Conservation (phyloP, 73 alveolate species). For the Tetrahymena malaccensis region DNA sequence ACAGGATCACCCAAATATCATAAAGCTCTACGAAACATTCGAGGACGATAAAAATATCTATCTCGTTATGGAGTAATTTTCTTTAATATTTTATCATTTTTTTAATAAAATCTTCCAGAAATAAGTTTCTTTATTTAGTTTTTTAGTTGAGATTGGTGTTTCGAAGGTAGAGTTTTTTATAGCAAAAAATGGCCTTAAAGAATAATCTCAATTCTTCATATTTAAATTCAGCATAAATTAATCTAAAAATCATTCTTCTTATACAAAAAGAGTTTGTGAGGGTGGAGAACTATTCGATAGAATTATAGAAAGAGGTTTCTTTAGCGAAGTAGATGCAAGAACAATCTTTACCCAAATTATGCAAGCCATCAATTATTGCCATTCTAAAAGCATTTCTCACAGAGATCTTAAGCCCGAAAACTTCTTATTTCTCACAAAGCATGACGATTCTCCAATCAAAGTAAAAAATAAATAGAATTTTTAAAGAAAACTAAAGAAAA, state of each 20-base stretch:
- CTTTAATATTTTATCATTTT: background rate
- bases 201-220: too few relatives aligned
- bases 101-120: too few relatives aligned
- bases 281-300: conserved; percentile 92
- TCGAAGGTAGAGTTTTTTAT: too few relatives aligned
- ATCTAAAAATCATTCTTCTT: background rate
- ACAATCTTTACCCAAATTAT: conserved; percentile 55
- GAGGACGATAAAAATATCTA: conserved; percentile 51
- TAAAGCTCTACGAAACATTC: conserved; percentile 64
- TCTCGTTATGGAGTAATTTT: conserved; percentile 65
- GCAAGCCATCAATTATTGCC: conserved; percentile 69
- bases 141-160: too few relatives aligned
- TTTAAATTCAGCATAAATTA: too few relatives aligned
- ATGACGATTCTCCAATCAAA: conserved; percentile 58
- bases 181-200: too few relatives aligned
- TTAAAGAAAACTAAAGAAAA: too few relatives aligned
- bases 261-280: conserved; percentile 44
- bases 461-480: conserved; percentile 1
- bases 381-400: conserved; percentile 67
- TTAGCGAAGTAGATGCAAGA: conserved; percentile 79
- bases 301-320: conserved; percentile 60
- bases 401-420: conserved; percentile 92
- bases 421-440: conserved; percentile 65
- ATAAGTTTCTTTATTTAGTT: background rate
- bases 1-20: conserved; percentile 73